These are phyloP conservation scores for Taphrina deformans DNA, from an alignment of 1,139 yeast genomes.

Conservation along the genomic window DNA sequence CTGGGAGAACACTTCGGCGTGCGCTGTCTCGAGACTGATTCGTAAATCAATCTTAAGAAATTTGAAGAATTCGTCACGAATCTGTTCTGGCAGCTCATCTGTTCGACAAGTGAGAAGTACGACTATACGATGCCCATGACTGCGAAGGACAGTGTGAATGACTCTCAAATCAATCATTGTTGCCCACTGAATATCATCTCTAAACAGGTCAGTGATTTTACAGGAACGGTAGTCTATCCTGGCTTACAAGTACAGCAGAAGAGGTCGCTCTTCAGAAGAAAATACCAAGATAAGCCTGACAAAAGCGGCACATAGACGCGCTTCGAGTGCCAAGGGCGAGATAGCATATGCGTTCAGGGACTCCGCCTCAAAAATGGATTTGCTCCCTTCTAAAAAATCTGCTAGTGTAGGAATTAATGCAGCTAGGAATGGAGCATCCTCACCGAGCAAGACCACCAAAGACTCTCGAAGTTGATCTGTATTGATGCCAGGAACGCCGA, in stretches of 20 bases:
- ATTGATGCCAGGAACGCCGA: not conserved
- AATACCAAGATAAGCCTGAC: not conserved
- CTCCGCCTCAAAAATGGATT: not conserved
- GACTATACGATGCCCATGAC: not conserved
- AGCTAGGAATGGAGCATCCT: not conserved
- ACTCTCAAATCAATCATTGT: not conserved
- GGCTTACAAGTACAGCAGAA: not conserved
- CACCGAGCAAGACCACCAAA: not conserved
- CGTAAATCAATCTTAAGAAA: not conserved
- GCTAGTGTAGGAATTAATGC: not conserved
- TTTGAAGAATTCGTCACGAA: not conserved
- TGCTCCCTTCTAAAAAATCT: not conserved
- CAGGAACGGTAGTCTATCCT: not conserved
- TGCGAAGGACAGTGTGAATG: not conserved
- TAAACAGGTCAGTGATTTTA: not conserved
- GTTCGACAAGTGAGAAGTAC: not conserved
- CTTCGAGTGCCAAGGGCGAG: not conserved
- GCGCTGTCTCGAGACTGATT: not conserved
- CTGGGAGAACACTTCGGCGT: not conserved
- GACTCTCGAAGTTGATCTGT: not conserved
- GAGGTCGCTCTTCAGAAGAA: not conserved
- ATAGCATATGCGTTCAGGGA: not conserved
- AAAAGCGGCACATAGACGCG: conserved; percentile 1
- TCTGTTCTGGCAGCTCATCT: not conserved
- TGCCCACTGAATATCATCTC: conserved; percentile 23